phyloP scores from a whole-genome alignment of 2,329 filamentous ascomycete genomes.

The Erysiphe pulchra region DNA sequence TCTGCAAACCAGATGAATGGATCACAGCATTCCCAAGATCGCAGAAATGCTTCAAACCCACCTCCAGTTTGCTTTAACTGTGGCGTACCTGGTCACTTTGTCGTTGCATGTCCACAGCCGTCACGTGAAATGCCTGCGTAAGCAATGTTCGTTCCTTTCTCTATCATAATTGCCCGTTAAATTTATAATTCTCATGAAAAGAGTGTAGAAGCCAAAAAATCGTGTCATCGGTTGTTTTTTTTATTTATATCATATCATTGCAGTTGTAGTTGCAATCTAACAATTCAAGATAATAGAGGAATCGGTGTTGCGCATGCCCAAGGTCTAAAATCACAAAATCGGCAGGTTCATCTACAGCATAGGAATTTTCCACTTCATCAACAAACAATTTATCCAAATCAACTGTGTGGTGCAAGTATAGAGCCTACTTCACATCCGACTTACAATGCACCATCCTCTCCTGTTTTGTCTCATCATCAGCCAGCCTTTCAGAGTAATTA shows the following conservation, averaged over 20 bases:
- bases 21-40: constrained; percentile 1
- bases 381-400: too few relatives aligned
- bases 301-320: background rate
- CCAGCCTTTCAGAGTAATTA: background rate
- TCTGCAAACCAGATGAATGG: background rate
- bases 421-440: too few relatives aligned
- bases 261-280: background rate
- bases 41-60: constrained; percentile 3
- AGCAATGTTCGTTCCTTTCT: constrained; percentile 12
- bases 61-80: constrained; percentile 27
- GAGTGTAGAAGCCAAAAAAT: background rate
- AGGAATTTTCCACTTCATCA: too few relatives aligned
- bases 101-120: constrained; percentile 25
- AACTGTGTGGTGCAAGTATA: too few relatives aligned
- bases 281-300: background rate
- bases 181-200: background rate
- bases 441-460: too few relatives aligned
- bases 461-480: too few relatives aligned
- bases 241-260: background rate
- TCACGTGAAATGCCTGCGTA: constrained; percentile 23
- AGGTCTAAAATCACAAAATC: background rate
- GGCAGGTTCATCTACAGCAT: too few relatives aligned
- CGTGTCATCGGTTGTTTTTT: background rate
- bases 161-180: background rate
- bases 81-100: constrained; percentile 23